These are phyloP conservation scores for Eucalyptus lansdowneana DNA, from an alignment of 345 rosid genomes.

Conservation along the genomic window DNA sequence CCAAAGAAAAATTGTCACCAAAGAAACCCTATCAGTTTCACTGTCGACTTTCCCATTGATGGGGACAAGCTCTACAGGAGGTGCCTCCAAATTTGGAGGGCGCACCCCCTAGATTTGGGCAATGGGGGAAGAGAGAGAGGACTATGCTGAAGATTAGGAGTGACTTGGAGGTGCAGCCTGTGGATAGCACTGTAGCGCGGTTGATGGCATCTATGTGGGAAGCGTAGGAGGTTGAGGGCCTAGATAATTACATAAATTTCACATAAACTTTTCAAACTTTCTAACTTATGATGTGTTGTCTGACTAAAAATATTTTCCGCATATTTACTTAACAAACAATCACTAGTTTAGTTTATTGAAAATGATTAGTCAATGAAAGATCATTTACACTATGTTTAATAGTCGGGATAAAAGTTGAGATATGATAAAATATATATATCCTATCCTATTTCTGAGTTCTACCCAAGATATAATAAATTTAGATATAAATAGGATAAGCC, in stretches of 20 bases:
- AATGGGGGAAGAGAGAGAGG: not conserved
- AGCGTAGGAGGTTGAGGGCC: not conserved
- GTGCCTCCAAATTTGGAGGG: not conserved
- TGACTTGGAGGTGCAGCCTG: not conserved
- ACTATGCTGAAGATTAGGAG: not conserved
- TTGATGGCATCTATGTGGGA: not conserved
- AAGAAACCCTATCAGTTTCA: not conserved
- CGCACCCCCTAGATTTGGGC: not conserved
- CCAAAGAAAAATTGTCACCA: not conserved
- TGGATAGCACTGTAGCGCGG: not conserved
- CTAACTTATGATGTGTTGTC: not conserved
- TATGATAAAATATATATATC: not conserved
- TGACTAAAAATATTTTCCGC: not conserved
- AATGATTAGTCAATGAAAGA: not conserved
- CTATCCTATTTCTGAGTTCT: not conserved
- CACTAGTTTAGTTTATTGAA: not conserved
- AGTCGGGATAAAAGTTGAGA: not conserved
- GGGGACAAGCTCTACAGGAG: not conserved
- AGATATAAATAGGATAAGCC: too few species aligned
- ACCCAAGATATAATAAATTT: too few species aligned
- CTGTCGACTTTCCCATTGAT: not conserved
- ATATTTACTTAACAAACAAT: not conserved
- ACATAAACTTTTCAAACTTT: not conserved
- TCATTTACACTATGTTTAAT: not conserved
- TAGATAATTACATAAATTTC: not conserved